Percentiles rank a stretch among this genome's conserved stretches.
Conservation (phyloP, 2,329 filamentous ascomycete genomes). For the Ophiostoma ulmi region DNA sequence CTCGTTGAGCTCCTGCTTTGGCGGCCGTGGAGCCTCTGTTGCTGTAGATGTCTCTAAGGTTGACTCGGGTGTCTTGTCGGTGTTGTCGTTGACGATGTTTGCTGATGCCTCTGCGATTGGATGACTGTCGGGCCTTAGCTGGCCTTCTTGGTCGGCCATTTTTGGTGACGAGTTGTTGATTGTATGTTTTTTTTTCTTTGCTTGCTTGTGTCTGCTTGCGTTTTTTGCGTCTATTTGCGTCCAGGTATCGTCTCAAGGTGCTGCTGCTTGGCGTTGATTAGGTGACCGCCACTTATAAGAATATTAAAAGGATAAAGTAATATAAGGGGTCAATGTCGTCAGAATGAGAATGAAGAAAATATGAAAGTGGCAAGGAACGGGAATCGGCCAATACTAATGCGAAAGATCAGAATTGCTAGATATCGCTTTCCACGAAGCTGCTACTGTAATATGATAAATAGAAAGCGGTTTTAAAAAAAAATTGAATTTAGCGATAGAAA, state of each 20-base stretch:
- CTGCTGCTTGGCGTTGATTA: neutral
- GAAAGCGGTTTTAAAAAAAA: neutral
- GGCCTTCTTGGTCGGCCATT: constrained; percentile 1
- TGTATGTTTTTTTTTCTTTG: neutral
- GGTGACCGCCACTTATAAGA: neutral
- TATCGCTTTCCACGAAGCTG: neutral
- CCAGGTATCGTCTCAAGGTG: neutral
- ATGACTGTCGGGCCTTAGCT: neutral
- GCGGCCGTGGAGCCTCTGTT: neutral
- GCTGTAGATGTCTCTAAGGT: neutral
- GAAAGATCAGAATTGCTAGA: neutral
- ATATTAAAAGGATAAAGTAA: neutral
- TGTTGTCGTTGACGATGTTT: neutral
- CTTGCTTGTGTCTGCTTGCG: neutral
- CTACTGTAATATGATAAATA: neutral
- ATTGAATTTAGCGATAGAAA: neutral
- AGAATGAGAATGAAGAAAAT: neutral
- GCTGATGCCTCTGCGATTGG: neutral
- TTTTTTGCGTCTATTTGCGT: neutral
- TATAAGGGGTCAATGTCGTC: neutral
- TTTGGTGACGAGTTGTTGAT: neutral
- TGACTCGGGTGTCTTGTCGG: neutral
- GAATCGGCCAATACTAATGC: neutral
- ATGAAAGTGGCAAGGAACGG: neutral
- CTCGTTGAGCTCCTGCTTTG: neutral